Conservation (phyloP, 768 basidiomycete genomes). For the Mycena chlorophos region DNA sequence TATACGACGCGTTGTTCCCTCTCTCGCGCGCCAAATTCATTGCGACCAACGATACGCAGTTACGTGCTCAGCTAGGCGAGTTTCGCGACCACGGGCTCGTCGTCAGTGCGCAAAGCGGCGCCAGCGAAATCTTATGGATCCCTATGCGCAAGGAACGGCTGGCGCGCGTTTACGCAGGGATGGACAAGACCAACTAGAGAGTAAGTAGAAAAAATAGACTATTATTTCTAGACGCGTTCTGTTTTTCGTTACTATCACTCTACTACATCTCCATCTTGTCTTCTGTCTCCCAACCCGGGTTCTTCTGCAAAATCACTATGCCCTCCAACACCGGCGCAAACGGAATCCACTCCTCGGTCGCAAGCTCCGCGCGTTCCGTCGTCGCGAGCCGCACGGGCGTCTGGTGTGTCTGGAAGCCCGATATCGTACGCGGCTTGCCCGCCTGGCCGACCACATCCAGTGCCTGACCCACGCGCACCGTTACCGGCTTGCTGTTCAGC, state of each 20-base stretch:
- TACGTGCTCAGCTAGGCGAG: conserved; percentile 81
- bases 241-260: no score
- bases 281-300: conserved; percentile 85
- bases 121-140: conserved; percentile 80
- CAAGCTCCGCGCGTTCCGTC: conserved; percentile 91
- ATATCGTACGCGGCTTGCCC: conserved; percentile 94
- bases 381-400: conserved; percentile 95
- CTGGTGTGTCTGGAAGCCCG: conserved; percentile 97
- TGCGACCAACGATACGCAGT: conserved; percentile 82
- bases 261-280: conserved; percentile 78
- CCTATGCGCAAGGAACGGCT: conserved; percentile 80
- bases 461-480: conserved; percentile 95
- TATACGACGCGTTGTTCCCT: conserved; percentile 69
- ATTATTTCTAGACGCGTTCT: neutral
- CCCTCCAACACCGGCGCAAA: conserved; percentile 90
- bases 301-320: conserved; percentile 89
- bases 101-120: conserved; percentile 47
- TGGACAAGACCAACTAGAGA: neutral
- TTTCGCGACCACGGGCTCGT: conserved; percentile 90
- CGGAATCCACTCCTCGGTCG: conserved; percentile 94
- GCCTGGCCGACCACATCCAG: conserved; percentile 98
- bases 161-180: conserved; percentile 40
- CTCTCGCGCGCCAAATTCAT: conserved; percentile 81
- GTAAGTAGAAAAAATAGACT: neutral
- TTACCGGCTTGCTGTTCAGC: conserved; percentile 81